Base-by-base conservation (phyloP, 805 yeast species). In the Yarrowia sp. region DNA sequence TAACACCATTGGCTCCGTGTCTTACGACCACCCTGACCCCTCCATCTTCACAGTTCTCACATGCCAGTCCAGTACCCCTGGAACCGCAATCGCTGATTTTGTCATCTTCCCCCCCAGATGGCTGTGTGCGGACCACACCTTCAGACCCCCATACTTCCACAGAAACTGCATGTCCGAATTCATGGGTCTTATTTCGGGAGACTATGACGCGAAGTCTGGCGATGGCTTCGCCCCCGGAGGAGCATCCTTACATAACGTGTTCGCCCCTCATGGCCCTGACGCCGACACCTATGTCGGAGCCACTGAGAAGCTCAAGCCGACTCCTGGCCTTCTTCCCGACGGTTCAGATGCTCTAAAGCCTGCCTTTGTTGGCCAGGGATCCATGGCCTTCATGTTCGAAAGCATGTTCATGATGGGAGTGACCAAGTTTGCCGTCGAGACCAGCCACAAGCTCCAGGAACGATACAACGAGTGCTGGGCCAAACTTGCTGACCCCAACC, bases 311-410 rank as follows among this genome's bases (percentile, higher is more conserved):
- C 67, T 61, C 15, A 61, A 61, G 38, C 67, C 67, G 36, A 61
- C 55, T n/a, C 67, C 67, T 8, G 55, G 55, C 7, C 67, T 61
- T 36, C 55, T 46, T 4, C 55, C 67, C 4, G 67, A 61, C 46
- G 67, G 67, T 22, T 36, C 66, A 4, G 67, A 68, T 10, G 71
- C 63, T 5, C 73, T 73, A 1, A 64, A 61, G 16, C 75, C 75
- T 19, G 67, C 68, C 45, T 68, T 69, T 46, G 74, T 75, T 36
- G 74, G 76, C 11, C 71, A 67, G 14, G 75, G 72, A 22, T 73
- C 77, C 5, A 73, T 75, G 68, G 76, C 77, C 10, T 75, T 75
- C 68, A 75, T 75, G 77, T 75, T 75, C 67, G 77, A 75, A 67
- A 64, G 70, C 12, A 68, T 69, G 45, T 69, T 74, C 5, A 72